Conservation (phyloP, 2,329 filamentous ascomycete genomes). For the Aspergillus fructus region DNA sequence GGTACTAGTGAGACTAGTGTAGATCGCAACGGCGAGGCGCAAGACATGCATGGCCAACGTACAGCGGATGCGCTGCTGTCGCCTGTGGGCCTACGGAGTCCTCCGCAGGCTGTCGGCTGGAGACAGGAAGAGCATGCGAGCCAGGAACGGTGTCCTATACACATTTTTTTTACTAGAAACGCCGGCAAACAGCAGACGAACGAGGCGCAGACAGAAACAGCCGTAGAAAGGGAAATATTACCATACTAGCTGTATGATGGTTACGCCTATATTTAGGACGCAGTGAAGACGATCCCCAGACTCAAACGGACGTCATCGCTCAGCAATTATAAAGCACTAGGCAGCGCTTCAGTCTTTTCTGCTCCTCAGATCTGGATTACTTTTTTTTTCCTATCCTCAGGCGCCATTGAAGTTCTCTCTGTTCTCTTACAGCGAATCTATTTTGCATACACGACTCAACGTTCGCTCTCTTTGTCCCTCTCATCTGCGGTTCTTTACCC, state of each 20-base stretch:
- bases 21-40: slow-evolving; percentile 8
- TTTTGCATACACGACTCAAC: not conserved
- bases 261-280: slow-evolving; percentile 6
- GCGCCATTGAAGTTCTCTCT: not conserved
- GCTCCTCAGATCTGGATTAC: not conserved
- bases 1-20: slow-evolving; percentile 9
- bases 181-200: not conserved
- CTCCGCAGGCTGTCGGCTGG: not conserved
- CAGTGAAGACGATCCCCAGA: slow-evolving; percentile 1
- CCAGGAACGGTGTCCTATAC: not conserved
- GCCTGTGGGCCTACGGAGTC: not conserved
- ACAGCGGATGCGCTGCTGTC: not conserved
- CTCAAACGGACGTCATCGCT: slow-evolving; percentile 11
- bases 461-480: not conserved
- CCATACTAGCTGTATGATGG: not conserved
- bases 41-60: slow-evolving; percentile 7
- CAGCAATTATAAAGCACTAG: slow-evolving; percentile 3
- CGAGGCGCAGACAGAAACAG: slow-evolving; percentile 1
- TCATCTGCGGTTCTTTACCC: slow-evolving; percentile 8
- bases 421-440: not conserved
- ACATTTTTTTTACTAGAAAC: not conserved
- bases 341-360: not conserved
- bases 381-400: not conserved
- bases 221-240: slow-evolving; percentile 4
- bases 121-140: not conserved